These are phyloP conservation scores for Microstegium vimineum DNA, from an alignment of 176 grass and related monocot genomes.

Conservation along the genomic window DNA sequence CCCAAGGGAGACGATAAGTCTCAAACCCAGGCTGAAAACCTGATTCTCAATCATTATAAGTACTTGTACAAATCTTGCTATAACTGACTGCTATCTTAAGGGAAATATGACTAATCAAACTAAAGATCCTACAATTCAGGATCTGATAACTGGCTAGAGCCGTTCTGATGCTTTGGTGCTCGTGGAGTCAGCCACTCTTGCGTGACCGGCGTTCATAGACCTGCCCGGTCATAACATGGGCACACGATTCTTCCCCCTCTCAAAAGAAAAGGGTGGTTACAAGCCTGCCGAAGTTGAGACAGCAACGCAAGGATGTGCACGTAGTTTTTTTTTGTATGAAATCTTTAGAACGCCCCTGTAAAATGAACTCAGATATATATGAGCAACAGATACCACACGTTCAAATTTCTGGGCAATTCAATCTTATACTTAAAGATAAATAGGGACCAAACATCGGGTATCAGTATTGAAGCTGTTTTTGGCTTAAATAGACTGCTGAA, in stretches of 20 bases:
- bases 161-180: too few species aligned
- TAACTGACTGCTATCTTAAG: too few species aligned
- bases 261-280: slow-evolving; percentile 75
- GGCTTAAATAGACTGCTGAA: neutral
- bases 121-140: too few species aligned
- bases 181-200: too few species aligned
- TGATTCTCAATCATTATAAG: too few species aligned
- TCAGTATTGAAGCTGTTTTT: neutral
- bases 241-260: slow-evolving; percentile 44
- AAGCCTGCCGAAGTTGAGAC: slow-evolving; percentile 80
- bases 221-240: too few species aligned
- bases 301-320: slow-evolving; percentile 81
- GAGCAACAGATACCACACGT: neutral
- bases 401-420: neutral
- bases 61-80: too few species aligned
- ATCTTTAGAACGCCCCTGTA: slow-evolving; percentile 31
- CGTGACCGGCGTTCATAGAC: too few species aligned
- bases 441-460: neutral
- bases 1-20: too few species aligned
- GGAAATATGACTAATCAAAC: too few species aligned
- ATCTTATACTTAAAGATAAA: neutral
- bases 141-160: too few species aligned
- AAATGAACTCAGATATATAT: slow-evolving; percentile 6
- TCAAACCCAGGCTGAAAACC: too few species aligned
- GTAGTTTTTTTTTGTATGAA: slow-evolving; percentile 69